Evolutionary conservation across 1,139 yeast genomes (phyloP), one percentile per base, ranked within the genome.

Genomic region (Taphrina confusa): DNA sequence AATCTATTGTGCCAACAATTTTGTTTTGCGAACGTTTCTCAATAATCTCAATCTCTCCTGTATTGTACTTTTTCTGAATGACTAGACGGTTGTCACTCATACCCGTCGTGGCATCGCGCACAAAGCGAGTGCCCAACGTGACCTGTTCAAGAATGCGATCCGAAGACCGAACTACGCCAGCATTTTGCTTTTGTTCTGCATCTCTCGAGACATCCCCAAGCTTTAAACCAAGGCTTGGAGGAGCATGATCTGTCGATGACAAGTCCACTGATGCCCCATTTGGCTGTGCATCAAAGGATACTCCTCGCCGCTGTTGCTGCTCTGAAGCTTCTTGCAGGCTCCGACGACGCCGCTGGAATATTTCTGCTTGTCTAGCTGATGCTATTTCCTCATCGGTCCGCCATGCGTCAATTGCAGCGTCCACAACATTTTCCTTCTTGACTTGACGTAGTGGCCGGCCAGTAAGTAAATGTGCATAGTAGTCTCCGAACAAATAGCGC

Each of bases 221-320:
- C n/a, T 22, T 37, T 22, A 16, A n/a, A n/a, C 8, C 12, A 11
- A 18, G n/a, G 9, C 3, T 18, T 9, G 8, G 9, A 28, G 33
- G 33, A 2, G 18, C n/a, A 37, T 37, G 42, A 11, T 37, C n/a
- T 37, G 42, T 37, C n/a, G n/a, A n/a, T n/a, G n/a, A n/a, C n/a
- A n/a, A n/a, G n/a, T n/a, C n/a, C n/a, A n/a, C n/a, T n/a, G n/a
- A n/a, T n/a, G n/a, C n/a, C n/a, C n/a, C n/a, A n/a, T n/a, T n/a
- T 14, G 49, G 39, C n/a, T 44, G 44, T 4, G 58, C 51, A 27
- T 54, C 58, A 34, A 54, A 54, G 4, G 58, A 51, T 5, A 54
- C 58, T 5, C 58, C 58, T n/a, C 58, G 58, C 12, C 58, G 14
- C 36, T 54, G 58, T 22, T 54, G 58, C 25, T 34, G 50, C 5